These are phyloP conservation scores for Diaporthe velutina DNA, from an alignment of 2,329 filamentous ascomycete species.

Conservation along the genomic window DNA sequence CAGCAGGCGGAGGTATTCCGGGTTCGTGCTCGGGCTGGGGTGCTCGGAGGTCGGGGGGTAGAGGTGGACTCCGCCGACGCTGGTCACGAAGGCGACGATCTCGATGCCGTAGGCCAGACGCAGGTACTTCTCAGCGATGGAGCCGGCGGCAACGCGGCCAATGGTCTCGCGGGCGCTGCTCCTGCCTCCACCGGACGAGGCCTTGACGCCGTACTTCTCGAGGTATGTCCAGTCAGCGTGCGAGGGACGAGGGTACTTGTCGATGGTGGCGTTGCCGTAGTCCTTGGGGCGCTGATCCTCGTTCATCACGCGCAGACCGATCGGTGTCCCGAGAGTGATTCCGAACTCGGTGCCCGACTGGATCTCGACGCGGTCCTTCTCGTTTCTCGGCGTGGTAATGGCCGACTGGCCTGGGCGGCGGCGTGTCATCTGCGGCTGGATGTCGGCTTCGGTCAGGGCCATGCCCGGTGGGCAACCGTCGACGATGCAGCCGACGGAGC, in stretches of 20 bases:
- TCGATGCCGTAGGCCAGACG: slow-evolving; percentile 84
- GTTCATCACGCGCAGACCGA: slow-evolving; percentile 88
- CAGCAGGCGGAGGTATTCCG: slow-evolving; percentile 81
- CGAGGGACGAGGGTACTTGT: slow-evolving; percentile 88
- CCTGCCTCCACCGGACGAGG: slow-evolving; percentile 88
- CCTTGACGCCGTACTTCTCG: slow-evolving; percentile 96
- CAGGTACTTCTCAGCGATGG: slow-evolving; percentile 94
- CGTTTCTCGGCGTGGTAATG: slow-evolving; percentile 91
- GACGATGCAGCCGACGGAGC: slow-evolving; percentile 93
- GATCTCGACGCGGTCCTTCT: slow-evolving; percentile 92
- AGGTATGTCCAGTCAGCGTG: slow-evolving; percentile 98
- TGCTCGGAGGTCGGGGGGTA: slow-evolving; percentile 78
- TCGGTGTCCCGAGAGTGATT: slow-evolving; percentile 90
- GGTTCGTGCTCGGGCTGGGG: slow-evolving; percentile 79
- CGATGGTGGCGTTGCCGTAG: slow-evolving; percentile 91
- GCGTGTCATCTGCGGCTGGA: slow-evolving; percentile 95
- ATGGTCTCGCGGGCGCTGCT: slow-evolving; percentile 97
- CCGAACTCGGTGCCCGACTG: slow-evolving; percentile 94
- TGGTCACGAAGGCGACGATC: slow-evolving; percentile 91
- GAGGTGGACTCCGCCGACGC: slow-evolving; percentile 83
- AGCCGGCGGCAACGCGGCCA: slow-evolving; percentile 89
- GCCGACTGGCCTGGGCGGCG: slow-evolving; percentile 89
- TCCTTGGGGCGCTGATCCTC: slow-evolving; percentile 94
- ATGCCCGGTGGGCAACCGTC: slow-evolving; percentile 93
- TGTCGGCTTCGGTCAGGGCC: slow-evolving; percentile 85